A percentile compares a stretch with the other conserved stretches of the same genome.
Evolutionary conservation across 192 early-diverging fungal species (phyloP).

Genomic region (Martensiomyces pterosporus): DNA sequence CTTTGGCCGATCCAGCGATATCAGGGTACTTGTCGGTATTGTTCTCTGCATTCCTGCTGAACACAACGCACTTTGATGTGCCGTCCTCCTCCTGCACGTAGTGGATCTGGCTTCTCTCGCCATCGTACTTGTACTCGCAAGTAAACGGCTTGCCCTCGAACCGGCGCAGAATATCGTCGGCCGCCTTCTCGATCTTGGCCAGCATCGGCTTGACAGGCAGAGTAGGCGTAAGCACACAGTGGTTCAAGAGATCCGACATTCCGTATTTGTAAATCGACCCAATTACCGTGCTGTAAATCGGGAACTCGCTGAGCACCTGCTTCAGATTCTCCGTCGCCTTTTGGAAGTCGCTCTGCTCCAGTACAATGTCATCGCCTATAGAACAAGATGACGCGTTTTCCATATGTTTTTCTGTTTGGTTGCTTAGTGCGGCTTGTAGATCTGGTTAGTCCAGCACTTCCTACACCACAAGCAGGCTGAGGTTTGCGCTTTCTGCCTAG

Average conservation of each 20-base stretch:
- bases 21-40: conserved; percentile 92
- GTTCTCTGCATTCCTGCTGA: conserved; percentile 94
- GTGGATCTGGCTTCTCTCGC: conserved; percentile 95
- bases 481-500: too few relatives aligned
- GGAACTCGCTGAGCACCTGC: conserved; percentile 75
- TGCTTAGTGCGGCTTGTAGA: too few relatives aligned
- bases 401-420: too few relatives aligned
- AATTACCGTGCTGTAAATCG: conserved; percentile 88
- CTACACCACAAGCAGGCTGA: too few relatives aligned
- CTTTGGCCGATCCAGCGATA: conserved; percentile 71
- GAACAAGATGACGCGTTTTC: too few relatives aligned
- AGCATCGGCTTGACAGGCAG: conserved; percentile 99
- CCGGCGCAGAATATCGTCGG: conserved; percentile 88
- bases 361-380: conserved; percentile 7
- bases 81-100: conserved; percentile 63
- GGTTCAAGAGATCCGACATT: conserved; percentile 57
- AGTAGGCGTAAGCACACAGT: conserved; percentile 91
- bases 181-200: conserved; percentile 94
- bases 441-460: too few relatives aligned
- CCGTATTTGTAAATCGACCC: conserved; percentile 78
- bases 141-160: conserved; percentile 92
- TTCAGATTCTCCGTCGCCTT: conserved; percentile 55
- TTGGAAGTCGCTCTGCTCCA: conserved; percentile 28
- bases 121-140: conserved; percentile 99
- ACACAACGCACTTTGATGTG: conserved; percentile 60